These are phyloP conservation scores for Syzygium aqueum DNA, from an alignment of 345 rosid species.

Conservation along the genomic window DNA sequence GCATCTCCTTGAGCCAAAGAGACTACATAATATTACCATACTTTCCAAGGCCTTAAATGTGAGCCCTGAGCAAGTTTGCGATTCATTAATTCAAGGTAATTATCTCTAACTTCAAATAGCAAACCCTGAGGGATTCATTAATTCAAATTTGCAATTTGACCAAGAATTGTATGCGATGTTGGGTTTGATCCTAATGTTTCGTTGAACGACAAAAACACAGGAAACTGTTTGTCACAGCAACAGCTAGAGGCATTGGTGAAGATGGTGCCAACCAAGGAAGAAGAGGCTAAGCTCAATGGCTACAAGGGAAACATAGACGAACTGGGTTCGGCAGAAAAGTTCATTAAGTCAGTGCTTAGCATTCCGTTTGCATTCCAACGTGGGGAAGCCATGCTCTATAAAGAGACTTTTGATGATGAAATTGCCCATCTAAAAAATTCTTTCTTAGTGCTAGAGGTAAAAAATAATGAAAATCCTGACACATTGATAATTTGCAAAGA, in stretches of 20 bases:
- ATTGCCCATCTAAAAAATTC: conserved; percentile 82
- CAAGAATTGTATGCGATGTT: neutral
- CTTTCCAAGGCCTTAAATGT: conserved; percentile 76
- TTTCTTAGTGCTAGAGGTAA: conserved; percentile 82
- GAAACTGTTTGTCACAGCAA: conserved; percentile 63
- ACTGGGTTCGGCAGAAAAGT: conserved; percentile 78
- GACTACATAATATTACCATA: conserved; percentile 87
- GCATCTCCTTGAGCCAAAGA: conserved; percentile 86
- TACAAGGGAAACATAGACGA: conserved; percentile 72
- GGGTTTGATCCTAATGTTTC: neutral
- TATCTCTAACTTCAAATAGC: neutral
- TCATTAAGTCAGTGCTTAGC: conserved; percentile 44
- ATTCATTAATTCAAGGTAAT: conserved; percentile 68
- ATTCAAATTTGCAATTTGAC: neutral
- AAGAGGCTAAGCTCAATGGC: conserved; percentile 56
- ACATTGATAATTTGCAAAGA: neutral
- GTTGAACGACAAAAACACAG: conserved; percentile 16
- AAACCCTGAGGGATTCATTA: neutral
- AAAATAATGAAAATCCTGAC: neutral
- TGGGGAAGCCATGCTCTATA: conserved; percentile 85
- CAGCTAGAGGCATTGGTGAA: conserved; percentile 84
- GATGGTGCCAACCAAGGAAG: conserved; percentile 94
- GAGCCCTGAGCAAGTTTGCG: conserved; percentile 67
- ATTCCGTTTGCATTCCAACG: conserved; percentile 67
- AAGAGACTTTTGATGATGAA: conserved; percentile 87